Conservation (phyloP, 805 yeast genomes). For the Ogataea sp. region DNA sequence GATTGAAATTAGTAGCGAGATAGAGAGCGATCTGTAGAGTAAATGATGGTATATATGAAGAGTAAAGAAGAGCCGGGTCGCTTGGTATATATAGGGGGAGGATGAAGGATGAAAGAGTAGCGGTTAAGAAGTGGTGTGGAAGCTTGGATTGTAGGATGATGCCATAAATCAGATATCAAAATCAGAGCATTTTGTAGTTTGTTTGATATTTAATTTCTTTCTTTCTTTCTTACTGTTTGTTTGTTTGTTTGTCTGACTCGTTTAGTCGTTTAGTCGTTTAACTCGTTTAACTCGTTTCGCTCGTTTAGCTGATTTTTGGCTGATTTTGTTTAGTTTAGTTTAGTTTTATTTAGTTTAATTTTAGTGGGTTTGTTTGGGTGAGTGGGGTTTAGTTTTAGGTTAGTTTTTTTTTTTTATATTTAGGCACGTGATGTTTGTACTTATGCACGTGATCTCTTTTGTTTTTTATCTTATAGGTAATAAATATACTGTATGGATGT, state of each 20-base stretch:
- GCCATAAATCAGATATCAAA: not conserved
- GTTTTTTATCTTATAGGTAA: too few species aligned
- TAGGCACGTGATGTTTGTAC: too few species aligned
- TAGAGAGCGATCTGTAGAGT: constrained; percentile 3
- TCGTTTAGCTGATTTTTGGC: not conserved
- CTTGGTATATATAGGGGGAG: not conserved
- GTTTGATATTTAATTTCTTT: constrained; percentile 8
- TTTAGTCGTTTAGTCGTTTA: constrained; percentile 6
- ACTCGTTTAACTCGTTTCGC: constrained; percentile 11
- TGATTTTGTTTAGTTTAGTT: not conserved
- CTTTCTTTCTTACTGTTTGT: constrained; percentile 1
- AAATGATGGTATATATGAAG: not conserved
- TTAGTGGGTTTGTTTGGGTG: not conserved
- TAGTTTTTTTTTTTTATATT: too few species aligned
- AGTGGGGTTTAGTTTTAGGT: not conserved
- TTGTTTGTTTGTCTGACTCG: not conserved
- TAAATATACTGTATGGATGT: too few species aligned
- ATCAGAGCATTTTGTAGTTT: not conserved
- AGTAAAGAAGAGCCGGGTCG: not conserved
- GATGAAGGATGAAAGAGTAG: not conserved
- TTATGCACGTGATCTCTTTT: too few species aligned
- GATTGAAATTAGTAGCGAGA: constrained; percentile 7
- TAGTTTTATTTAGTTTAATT: not conserved
- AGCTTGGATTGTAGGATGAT: not conserved
- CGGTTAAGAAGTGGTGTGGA: not conserved